Percentiles rank a stretch among this genome's conserved stretches.
phyloP scores from a whole-genome alignment of 1,139 yeast species.

The Kodamaea alishanica region DNA sequence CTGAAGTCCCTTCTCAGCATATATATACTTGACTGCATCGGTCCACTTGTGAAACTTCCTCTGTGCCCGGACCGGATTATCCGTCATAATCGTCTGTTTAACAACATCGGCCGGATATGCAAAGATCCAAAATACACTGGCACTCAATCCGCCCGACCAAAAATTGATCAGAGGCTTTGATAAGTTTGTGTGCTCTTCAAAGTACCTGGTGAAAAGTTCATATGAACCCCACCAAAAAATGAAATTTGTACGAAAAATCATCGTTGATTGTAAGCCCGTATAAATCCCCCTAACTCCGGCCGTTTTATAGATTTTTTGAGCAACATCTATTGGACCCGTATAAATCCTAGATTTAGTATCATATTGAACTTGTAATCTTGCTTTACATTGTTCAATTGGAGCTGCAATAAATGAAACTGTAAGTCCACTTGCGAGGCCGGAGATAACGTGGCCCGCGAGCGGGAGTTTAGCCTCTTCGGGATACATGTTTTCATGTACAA shows the following conservation, averaged over 20 bases:
- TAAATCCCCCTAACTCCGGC: conserved; percentile 72
- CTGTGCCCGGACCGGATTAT: conserved; percentile 54
- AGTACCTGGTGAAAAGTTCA: conserved; percentile 69
- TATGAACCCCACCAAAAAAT: conserved; percentile 95
- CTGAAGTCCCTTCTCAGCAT: conserved; percentile 50
- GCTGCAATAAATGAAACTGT: conserved; percentile 94
- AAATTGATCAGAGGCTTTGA: conserved; percentile 71
- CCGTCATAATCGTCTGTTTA: conserved; percentile 84
- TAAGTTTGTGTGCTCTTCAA: conserved; percentile 59
- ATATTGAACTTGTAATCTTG: conserved; percentile 84
- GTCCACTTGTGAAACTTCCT: conserved; percentile 72
- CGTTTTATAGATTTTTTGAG: conserved; percentile 45
- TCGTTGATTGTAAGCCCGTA: conserved; percentile 78
- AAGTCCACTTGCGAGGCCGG: conserved; percentile 83
- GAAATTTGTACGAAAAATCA: conserved; percentile 84
- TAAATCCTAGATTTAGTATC: conserved; percentile 68
- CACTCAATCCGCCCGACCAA: conserved; percentile 89
- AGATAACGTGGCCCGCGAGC: conserved; percentile 66
- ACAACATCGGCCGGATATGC: conserved; percentile 91
- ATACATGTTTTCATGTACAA: conserved; percentile 62
- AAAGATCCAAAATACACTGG: conserved; percentile 83
- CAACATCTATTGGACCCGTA: conserved; percentile 78
- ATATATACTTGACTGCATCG: conserved; percentile 68
- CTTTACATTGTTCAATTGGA: conserved; percentile 87
- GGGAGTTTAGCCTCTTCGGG: conserved; percentile 60